Percentiles rank a stretch among this genome's conserved stretches.
Conservation (phyloP, 805 yeast genomes). For the Candida chauliodis region DNA sequence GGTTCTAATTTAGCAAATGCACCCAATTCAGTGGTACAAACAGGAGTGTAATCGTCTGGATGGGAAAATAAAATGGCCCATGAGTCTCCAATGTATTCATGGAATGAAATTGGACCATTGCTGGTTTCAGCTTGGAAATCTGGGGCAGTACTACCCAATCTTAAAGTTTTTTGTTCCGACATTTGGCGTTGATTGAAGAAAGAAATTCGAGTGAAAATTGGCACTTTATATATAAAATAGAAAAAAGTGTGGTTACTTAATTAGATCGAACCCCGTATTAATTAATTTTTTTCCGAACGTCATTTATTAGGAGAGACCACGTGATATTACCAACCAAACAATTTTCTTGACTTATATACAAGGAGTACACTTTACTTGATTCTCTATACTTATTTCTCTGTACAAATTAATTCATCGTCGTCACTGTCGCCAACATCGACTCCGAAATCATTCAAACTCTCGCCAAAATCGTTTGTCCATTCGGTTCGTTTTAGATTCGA, state of each 20-base stretch:
- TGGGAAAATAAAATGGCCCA: slow-evolving; percentile 92
- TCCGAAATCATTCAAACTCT: slow-evolving; percentile 77
- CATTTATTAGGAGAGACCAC: slow-evolving; percentile 2
- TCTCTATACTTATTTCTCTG: background rate
- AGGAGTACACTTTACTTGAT: background rate
- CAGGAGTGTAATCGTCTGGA: slow-evolving; percentile 97
- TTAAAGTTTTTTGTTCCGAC: slow-evolving; percentile 27
- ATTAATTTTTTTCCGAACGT: background rate
- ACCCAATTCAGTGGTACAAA: slow-evolving; percentile 94
- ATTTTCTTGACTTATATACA: too few relatives aligned
- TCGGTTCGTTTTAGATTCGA: slow-evolving; percentile 36
- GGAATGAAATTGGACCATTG: slow-evolving; percentile 79
- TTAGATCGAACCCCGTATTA: slow-evolving; percentile 1
- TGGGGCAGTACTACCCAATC: slow-evolving; percentile 86
- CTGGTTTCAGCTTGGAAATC: slow-evolving; percentile 83
- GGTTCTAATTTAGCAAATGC: slow-evolving; percentile 88
- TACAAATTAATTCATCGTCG: slow-evolving; percentile 2
- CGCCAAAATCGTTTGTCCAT: slow-evolving; percentile 85
- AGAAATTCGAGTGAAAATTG: background rate
- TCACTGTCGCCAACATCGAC: slow-evolving; percentile 62
- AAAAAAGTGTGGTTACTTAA: slow-evolving; percentile 3
- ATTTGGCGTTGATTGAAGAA: slow-evolving; percentile 3
- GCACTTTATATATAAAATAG: background rate
- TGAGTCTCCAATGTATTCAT: slow-evolving; percentile 77
- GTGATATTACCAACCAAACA: slow-evolving; percentile 2